These are phyloP conservation scores for Tetraselmis chui DNA, from an alignment of 139 green algal genomes.

Conservation along the genomic window DNA sequence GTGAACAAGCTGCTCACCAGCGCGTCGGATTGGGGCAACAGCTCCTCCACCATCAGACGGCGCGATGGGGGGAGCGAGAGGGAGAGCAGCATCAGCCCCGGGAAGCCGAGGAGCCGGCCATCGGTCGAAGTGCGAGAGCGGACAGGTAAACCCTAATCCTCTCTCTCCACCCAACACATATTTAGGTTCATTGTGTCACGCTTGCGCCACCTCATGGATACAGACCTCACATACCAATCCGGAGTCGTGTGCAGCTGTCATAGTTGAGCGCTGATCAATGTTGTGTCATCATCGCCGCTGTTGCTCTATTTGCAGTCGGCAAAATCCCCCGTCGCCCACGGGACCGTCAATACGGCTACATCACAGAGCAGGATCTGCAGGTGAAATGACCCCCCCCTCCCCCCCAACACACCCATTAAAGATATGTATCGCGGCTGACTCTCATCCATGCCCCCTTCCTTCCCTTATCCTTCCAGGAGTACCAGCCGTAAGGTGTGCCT, in stretches of 20 bases:
- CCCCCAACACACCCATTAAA: no score
- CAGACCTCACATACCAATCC: no score
- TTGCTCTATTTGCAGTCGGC: not conserved
- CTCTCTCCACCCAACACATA: not conserved
- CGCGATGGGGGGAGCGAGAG: not conserved
- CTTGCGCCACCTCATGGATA: no score
- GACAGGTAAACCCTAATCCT: not conserved
- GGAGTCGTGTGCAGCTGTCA: no score
- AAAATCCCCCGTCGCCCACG: not conserved
- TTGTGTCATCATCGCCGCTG: no score
- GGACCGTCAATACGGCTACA: not conserved
- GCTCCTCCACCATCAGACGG: not conserved
- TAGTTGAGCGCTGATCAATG: no score
- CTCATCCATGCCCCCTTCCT: no score
- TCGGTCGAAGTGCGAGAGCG: not conserved
- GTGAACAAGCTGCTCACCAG: not conserved
- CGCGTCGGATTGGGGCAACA: not conserved
- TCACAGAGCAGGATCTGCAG: not conserved
- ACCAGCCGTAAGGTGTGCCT: no score
- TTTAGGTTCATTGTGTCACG: no score
- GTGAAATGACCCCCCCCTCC: not conserved
- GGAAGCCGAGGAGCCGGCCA: not conserved
- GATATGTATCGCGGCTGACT: no score
- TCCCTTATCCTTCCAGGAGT: no score
- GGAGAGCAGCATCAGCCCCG: not conserved